These are phyloP conservation scores for Periconia sp. DNA, from an alignment of 2,329 filamentous ascomycete species.

Conservation along the genomic window DNA sequence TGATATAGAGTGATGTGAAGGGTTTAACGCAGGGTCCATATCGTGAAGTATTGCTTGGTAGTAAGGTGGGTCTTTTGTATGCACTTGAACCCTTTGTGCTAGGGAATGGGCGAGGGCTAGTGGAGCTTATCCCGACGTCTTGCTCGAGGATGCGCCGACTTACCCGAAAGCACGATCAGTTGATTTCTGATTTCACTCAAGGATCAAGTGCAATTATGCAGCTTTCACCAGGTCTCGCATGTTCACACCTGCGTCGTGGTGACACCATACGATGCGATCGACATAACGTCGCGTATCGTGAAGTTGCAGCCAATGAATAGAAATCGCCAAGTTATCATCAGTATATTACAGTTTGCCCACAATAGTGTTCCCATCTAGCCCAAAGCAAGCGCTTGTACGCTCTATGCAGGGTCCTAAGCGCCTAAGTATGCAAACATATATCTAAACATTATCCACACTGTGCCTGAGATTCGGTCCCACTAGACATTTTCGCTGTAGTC, in stretches of 20 bases:
- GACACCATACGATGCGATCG: too few species aligned
- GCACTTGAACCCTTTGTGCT: conserved; percentile 12
- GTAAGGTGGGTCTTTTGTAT: conserved; percentile 6
- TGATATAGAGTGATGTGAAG: not conserved
- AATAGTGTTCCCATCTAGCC: not conserved
- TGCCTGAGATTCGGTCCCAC: conserved; percentile 24
- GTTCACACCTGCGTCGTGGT: too few species aligned
- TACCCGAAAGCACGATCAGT: conserved; percentile 8
- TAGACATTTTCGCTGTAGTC: conserved; percentile 35
- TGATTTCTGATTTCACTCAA: too few species aligned
- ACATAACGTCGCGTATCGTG: too few species aligned
- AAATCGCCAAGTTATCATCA: too few species aligned
- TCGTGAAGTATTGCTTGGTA: too few species aligned
- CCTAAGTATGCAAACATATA: conserved; percentile 21
- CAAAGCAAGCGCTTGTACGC: conserved; percentile 11
- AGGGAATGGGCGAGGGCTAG: conserved; percentile 18
- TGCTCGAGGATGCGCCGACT: conserved; percentile 13
- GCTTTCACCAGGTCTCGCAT: too few species aligned
- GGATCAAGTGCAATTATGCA: too few species aligned
- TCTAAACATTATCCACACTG: conserved; percentile 28
- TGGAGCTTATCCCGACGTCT: conserved; percentile 25
- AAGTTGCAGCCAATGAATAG: too few species aligned
- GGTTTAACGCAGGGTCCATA: not conserved
- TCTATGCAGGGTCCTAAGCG: conserved; percentile 24
- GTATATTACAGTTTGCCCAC: too few species aligned